Evolutionary conservation across 2,329 filamentous ascomycete genomes (phyloP).

Genomic region (Pestalotiopsis fici): DNA sequence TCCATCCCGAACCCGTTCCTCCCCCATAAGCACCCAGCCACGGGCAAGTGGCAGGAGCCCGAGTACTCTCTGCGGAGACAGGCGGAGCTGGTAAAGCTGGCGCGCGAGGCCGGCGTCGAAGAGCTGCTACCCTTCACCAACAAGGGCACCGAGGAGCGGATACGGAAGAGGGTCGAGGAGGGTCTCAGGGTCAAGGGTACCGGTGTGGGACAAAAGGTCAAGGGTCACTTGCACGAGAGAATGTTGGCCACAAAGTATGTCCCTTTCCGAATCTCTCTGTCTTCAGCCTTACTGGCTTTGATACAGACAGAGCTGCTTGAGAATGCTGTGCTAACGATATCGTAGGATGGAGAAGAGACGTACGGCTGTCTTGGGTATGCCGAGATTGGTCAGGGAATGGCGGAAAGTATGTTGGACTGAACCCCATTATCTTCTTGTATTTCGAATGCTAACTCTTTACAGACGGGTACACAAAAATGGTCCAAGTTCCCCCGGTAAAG

Average conservation of each 20-base stretch:
- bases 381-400: slow-evolving; percentile 87
- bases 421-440: background rate
- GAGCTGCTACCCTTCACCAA: slow-evolving; percentile 74
- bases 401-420: slow-evolving; percentile 70
- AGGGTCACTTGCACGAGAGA: slow-evolving; percentile 93
- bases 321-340: background rate
- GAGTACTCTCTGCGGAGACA: slow-evolving; percentile 83
- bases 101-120: slow-evolving; percentile 75
- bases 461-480: slow-evolving; percentile 59
- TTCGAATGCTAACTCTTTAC: slow-evolving; percentile 22
- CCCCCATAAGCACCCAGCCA: slow-evolving; percentile 74
- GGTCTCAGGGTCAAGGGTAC: slow-evolving; percentile 89
- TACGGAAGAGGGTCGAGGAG: slow-evolving; percentile 73
- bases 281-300: background rate
- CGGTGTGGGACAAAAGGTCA: slow-evolving; percentile 88
- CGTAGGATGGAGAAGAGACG: slow-evolving; percentile 80
- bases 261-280: background rate
- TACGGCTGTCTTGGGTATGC: slow-evolving; percentile 94
- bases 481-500: slow-evolving; percentile 58
- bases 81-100: slow-evolving; percentile 87
- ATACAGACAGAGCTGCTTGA: background rate
- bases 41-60: slow-evolving; percentile 82
- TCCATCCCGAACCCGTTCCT: slow-evolving; percentile 72
- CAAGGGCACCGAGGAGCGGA: slow-evolving; percentile 73
- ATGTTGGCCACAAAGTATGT: slow-evolving; percentile 74